Evolutionary conservation across 768 basidiomycete species (phyloP).

Genomic region (Suillus sp.): DNA sequence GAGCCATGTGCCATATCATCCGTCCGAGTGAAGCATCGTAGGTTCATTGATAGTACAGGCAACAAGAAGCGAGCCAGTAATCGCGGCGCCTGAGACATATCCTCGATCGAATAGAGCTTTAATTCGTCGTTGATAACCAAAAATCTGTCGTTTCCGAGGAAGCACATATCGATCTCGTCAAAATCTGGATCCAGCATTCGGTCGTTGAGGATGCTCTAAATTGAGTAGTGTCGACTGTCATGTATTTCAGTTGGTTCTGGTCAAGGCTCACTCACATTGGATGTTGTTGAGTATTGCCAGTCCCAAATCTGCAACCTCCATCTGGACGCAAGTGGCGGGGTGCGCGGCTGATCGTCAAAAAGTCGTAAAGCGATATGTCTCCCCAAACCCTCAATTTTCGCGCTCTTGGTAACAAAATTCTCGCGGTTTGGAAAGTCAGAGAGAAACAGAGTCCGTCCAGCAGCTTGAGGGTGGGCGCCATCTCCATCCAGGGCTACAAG

Average conservation of each 20-base stretch:
- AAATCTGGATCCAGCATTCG: background rate
- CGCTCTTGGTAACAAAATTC: background rate
- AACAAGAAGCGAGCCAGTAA: background rate
- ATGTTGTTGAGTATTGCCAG: background rate
- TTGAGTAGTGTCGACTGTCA: background rate
- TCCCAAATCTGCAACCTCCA: slow-evolving; percentile 4
- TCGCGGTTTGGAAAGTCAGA: background rate
- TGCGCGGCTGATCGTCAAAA: background rate
- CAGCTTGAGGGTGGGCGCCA: background rate
- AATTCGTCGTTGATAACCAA: background rate
- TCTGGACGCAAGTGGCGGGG: background rate
- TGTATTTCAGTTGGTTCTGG: background rate
- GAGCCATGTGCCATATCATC: background rate
- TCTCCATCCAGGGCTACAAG: background rate
- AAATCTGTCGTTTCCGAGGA: background rate
- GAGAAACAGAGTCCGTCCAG: background rate
- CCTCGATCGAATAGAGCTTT: slow-evolving; percentile 1
- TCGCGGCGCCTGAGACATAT: background rate
- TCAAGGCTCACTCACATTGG: background rate
- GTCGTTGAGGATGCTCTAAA: background rate
- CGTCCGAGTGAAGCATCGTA: background rate
- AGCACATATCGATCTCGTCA: background rate
- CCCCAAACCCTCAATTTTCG: background rate
- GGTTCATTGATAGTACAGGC: background rate
- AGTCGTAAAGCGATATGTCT: background rate